A percentile compares a stretch with the other conserved stretches of the same genome.
These are phyloP conservation scores for Pleurostoma richardsiae DNA, from an alignment of 2,329 filamentous ascomycete species.

Conservation along the genomic window DNA sequence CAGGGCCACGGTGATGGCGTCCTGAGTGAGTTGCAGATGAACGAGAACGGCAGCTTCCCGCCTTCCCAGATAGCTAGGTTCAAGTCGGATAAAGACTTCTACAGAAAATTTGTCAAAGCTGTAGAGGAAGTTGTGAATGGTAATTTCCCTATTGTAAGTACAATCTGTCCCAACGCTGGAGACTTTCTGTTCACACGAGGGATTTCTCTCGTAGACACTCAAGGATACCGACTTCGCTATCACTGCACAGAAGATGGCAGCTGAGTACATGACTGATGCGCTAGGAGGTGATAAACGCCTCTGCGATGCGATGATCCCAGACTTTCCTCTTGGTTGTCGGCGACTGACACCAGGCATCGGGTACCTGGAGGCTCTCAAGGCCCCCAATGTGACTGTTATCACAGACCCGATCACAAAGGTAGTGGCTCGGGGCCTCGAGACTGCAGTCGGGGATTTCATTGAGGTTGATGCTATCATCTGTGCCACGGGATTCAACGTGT, in stretches of 20 bases:
- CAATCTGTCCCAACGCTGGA: not conserved
- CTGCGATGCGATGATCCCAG: slow-evolving; percentile 44
- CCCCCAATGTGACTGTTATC: slow-evolving; percentile 42
- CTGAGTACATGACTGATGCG: slow-evolving; percentile 40
- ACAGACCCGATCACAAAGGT: slow-evolving; percentile 38
- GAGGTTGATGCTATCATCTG: slow-evolving; percentile 52
- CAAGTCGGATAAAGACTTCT: slow-evolving; percentile 37
- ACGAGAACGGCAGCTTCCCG: slow-evolving; percentile 35
- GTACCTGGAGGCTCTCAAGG: slow-evolving; percentile 40
- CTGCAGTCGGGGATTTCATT: slow-evolving; percentile 39
- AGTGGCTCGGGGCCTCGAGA: slow-evolving; percentile 39
- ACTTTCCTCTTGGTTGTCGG: slow-evolving; percentile 41
- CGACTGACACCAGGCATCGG: slow-evolving; percentile 45
- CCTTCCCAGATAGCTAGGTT: slow-evolving; percentile 40
- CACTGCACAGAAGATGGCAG: slow-evolving; percentile 32
- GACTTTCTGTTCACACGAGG: not conserved
- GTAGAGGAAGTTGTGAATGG: slow-evolving; percentile 40
- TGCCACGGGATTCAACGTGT: slow-evolving; percentile 53
- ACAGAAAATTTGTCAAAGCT: slow-evolving; percentile 38
- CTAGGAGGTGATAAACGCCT: slow-evolving; percentile 43
- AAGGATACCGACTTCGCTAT: slow-evolving; percentile 33
- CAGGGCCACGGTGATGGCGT: slow-evolving; percentile 31
- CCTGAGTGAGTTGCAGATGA: slow-evolving; percentile 32
- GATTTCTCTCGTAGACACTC: slow-evolving; percentile 22
- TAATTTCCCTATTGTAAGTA: slow-evolving; percentile 34